Conservation (phyloP, 768 basidiomycete genomes). For the Suillus fuscotomentosus region DNA sequence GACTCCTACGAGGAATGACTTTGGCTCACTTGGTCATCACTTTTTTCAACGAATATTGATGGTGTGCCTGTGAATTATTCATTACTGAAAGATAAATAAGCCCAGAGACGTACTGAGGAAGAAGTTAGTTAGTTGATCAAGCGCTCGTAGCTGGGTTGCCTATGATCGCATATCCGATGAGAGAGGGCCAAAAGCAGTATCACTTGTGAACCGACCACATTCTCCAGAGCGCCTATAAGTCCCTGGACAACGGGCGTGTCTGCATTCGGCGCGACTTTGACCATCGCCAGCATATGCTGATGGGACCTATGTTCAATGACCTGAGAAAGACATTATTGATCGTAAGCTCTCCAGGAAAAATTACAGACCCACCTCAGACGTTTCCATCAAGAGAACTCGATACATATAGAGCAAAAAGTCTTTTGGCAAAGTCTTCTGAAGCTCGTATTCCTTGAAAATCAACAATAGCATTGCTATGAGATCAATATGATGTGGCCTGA, state of each 20-base stretch:
- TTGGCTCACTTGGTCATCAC: slow-evolving; percentile 49
- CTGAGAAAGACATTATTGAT: slow-evolving; percentile 34
- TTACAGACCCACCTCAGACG: slow-evolving; percentile 54
- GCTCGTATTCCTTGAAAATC: slow-evolving; percentile 56
- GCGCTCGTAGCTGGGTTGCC: slow-evolving; percentile 52
- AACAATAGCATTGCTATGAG: slow-evolving; percentile 63
- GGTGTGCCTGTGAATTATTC: slow-evolving; percentile 42
- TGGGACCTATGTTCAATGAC: slow-evolving; percentile 62
- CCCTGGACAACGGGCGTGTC: slow-evolving; percentile 41
- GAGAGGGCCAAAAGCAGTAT: not conserved
- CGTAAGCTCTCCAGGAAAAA: not conserved
- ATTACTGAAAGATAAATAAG: slow-evolving; percentile 1
- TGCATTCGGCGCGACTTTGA: slow-evolving; percentile 45
- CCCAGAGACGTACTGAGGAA: slow-evolving; percentile 36
- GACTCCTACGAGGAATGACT: not conserved
- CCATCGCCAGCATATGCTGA: slow-evolving; percentile 43
- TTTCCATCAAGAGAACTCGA: slow-evolving; percentile 66
- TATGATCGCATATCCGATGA: slow-evolving; percentile 14
- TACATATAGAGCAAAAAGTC: slow-evolving; percentile 62
- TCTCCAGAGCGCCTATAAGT: slow-evolving; percentile 46
- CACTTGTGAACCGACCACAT: slow-evolving; percentile 29
- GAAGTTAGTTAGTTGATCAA: slow-evolving; percentile 62
- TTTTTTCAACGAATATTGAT: slow-evolving; percentile 57
- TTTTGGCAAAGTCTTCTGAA: slow-evolving; percentile 49
- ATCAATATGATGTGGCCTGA: slow-evolving; percentile 76